Base-by-base conservation (phyloP, 2,329 filamentous ascomycete species). In the Aspergillus sp. region DNA sequence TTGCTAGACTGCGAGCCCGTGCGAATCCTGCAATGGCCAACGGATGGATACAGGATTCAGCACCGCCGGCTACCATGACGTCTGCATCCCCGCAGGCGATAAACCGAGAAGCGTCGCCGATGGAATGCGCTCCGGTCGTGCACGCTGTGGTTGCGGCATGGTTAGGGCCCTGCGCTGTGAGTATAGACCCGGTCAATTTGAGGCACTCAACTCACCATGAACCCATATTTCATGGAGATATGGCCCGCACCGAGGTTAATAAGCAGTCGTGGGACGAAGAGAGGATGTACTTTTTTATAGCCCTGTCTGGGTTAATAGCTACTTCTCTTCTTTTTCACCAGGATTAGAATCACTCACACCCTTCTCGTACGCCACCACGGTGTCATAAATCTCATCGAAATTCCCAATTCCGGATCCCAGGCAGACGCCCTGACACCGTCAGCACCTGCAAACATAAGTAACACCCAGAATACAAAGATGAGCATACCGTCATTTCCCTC, bases 181-280 rank as follows among this genome's bases (percentile, higher is more conserved):
- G 28, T 42, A n/a, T 29, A 9, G 19, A 19, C 19, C 19, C 19
- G 19, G 19, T 19, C 19, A 19, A 19, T 19, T 19, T 19, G 19
- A 19, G 1, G 19, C 19, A 19, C 19, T 19, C 19, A 41, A 46
- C 55, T 43, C 61, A 78, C 76, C 60, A 76, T 81, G 61, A 98
- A 86, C 12, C 88, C 87, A 69, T 93, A 83, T 57, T 82, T 86
- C 83, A 98, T 97, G 28, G 91, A 91, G 34, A 97, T 82, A 63
- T 97, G 91, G 0, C 93, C 93, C 7, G 93, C 93, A 0, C 88
- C 93, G 55, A 98, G 79, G 64, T 98, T 98, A 69, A 94, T 95
- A 43, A 98, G 76, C 5, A 97, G 81, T 56, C 88, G 85, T 5
- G 93, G 93, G 5, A 97, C 89, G 62, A 98, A 97, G 3, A 95